Evolutionary conservation across 148 eudicot species (phyloP), one percentile per base, ranked within the genome.

Genomic region (Spergularia bocconei): DNA sequence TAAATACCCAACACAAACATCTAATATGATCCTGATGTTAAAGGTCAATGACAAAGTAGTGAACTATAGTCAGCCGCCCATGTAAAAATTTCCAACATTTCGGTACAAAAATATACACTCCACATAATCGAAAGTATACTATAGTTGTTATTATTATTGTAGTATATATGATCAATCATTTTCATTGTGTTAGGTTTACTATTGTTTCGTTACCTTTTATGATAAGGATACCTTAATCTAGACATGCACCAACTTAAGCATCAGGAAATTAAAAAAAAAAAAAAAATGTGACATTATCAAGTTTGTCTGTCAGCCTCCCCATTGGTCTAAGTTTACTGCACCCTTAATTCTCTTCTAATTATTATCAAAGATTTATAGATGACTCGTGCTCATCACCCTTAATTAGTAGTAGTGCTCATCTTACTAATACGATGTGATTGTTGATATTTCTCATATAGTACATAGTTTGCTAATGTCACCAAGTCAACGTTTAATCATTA

Each of bases 401-500:
- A 29, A 29, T 44, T 44, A 44, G 25, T 23, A 23, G 25, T 44
- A 44, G 63, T 57, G 39, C 50, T 62, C 17, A 36, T 20, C n/a
- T 54, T 6, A 53, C 14, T 52, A 75, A 0, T 41, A 54, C 53
- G 76, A 80, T 74, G 81, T 79, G 81, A 79, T 74, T 73, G 72
- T 29, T 67, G 23, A 10, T 36, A 23, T 63, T 65, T 15, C 33
- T 11, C 12, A 16, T 62, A 36, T 44, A 78, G 16, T 54, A 71
- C 36, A 29, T 29, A 29, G 36, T 64, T 59, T 73, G 77, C 59
- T 78, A 65, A 63, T 67, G 72, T 75, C 72, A 75, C 61, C 20
- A 29, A 65, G 82, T 80, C 82, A 80, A 80, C 11, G 56, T 47
- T 14, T 33, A 75, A 80, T 80, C 48, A 80, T 80, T 80, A 53